Evolutionary conservation across 371 early-diverging fungal genomes (phyloP), one percentile per base, ranked within the genome.

Genomic region (Thermomucor indicae-seudaticae): DNA sequence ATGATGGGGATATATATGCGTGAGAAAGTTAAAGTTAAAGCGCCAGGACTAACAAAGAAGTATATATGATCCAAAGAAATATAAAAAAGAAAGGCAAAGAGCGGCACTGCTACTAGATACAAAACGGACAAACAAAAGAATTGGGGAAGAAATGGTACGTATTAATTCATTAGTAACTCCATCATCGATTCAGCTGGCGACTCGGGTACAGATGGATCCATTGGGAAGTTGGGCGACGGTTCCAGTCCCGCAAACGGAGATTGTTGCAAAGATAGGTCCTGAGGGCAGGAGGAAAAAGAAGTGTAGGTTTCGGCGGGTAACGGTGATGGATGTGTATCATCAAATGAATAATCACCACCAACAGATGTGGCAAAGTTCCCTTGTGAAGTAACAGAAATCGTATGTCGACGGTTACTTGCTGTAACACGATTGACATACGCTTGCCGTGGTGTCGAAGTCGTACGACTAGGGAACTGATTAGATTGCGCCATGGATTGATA

Each of bases 151-250:
- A 20, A 11, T 4, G 4, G 25, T 6, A 25, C 7, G 5, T 5
- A 20, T 32, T 46, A 61, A 22, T 60, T 54, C 45, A 65, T 44
- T 17, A 70, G 35, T n/a, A 70, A 46, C 10, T 61, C 58, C 70
- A 70, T 70, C 70, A 70, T 70, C 5, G 70, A 70, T 41, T 60
- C 67, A 38, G 53, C 47, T 6, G 66, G 66, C 1, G 64, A 43
- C 35, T 60, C 55, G 6, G 30, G 64, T 32, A 67, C 55, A 23
- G 55, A 56, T n/a, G 69, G 69, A 34, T 65, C 66, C 66, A 64
- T 62, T n/a, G 67, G 64, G 46, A 58, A 60, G 29, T 63, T 39
- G 49, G 64, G 25, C 45, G 62, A 42, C 44, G n/a, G n/a, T n/a
- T n/a, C 32, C 14, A 25, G 12, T 14, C n/a, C 17, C 25, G 14